Evolutionary conservation across 208 protist species (phyloP), one percentile per base, ranked within the genome.

Genomic region (Leishmania tropica): DNA sequence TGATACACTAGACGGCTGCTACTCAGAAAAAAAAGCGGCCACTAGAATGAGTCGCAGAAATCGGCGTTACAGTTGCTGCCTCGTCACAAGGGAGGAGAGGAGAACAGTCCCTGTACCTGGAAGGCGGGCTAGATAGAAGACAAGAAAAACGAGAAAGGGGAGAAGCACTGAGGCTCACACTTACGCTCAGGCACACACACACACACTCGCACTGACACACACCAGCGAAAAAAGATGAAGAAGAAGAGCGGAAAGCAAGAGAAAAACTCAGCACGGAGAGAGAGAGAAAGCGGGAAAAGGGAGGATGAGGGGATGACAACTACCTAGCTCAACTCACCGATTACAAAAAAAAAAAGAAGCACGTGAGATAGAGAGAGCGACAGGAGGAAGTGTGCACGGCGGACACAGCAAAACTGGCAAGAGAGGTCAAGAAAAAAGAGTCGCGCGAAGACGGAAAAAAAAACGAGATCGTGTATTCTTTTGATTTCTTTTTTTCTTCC

Each of bases 301-400:
- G 15, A 19, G 74, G 17, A 42, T 13, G 48, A 24, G 24, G 51
- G n/a, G 73, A 62, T 60, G 73, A 53, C 70, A 54, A 24, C 24
- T 31, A 24, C 45, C 10, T 19, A 0, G 37, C 21, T 74, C 11
- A 6, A 10, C 42, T 7, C 42, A 28, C 45, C 40, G 40, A 48
- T n/a, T 72, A 72, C 40, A 75, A 58, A 75, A 19, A 51, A 67
- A 64, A 74, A 78, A 31, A n/a, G 73, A 54, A 54, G n/a, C 8
- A 76, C n/a, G 42, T 17, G 45, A 74, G 68, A 53, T 2, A 10
- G 31, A 3, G 21, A 4, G 19, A 37, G 31, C 21, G 35, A 28
- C 31, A 42, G 21, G 40, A 2, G 47, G 42, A 19, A 53, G 45
- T n/a, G 62, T 17, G 45, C 70, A 21, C 45, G 47, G 42, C 35